A percentile compares a stretch with the other conserved stretches of the same genome.
phyloP scores from a whole-genome alignment of 441 rosid genomes.

The Mallotus japonicus region DNA sequence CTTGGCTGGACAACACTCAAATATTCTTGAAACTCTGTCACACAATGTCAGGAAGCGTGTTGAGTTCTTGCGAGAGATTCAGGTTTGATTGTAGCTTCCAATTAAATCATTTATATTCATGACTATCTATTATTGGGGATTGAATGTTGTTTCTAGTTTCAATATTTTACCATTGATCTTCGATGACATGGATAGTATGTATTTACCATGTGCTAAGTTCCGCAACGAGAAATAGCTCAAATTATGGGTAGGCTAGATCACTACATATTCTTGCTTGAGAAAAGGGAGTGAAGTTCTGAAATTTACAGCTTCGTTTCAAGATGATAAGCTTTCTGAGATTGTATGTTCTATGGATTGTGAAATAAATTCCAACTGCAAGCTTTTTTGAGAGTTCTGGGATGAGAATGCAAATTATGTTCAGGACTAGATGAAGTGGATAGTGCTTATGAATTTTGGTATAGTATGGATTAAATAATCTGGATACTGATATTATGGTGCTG shows the following conservation, averaged over 20 bases:
- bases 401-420: background rate
- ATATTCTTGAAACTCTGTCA: slow-evolving; percentile 55
- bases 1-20: slow-evolving; percentile 71
- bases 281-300: background rate
- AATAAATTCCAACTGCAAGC: background rate
- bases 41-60: slow-evolving; percentile 57
- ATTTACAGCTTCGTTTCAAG: background rate
- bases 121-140: background rate
- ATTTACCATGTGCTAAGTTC: background rate
- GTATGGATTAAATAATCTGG: background rate
- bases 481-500: background rate
- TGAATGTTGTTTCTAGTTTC: background rate
- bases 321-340: background rate
- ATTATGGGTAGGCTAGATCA: background rate
- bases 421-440: background rate
- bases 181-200: background rate
- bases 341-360: background rate
- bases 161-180: background rate
- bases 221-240: background rate
- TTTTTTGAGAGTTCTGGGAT: background rate
- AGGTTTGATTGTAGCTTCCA: slow-evolving; percentile 33
- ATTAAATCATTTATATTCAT: background rate
- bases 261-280: too few species aligned
- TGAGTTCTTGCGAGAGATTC: slow-evolving; percentile 67
- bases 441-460: background rate